Conservation (phyloP, 768 basidiomycete genomes). For the Fomitopsis pulvina region DNA sequence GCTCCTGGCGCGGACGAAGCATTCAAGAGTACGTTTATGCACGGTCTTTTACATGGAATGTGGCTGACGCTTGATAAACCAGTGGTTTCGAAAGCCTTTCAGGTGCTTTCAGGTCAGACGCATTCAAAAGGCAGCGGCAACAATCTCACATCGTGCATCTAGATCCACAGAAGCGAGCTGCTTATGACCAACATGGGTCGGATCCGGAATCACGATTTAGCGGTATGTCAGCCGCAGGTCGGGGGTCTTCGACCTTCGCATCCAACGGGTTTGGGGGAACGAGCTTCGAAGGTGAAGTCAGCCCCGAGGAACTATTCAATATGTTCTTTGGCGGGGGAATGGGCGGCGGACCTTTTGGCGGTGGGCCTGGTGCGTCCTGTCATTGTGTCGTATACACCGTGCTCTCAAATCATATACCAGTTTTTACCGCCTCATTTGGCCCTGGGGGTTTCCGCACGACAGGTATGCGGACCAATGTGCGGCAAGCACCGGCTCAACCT, state of each 20-base stretch:
- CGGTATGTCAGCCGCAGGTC: conserved; percentile 52
- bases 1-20: conserved; percentile 98
- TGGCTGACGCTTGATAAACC: conserved; percentile 2
- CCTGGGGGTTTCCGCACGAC: conserved; percentile 77
- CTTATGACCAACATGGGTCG: conserved; percentile 75
- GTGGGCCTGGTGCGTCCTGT: conserved; percentile 13
- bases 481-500: conserved; percentile 27
- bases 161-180: conserved; percentile 88
- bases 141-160: not conserved
- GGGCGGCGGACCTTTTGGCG: conserved; percentile 48
- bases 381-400: conserved; percentile 11
- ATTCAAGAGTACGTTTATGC: conserved; percentile 74
- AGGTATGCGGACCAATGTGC: conserved; percentile 41
- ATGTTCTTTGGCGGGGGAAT: conserved; percentile 92
- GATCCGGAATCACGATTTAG: conserved; percentile 84
- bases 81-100: conserved; percentile 99
- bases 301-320: conserved; percentile 95
- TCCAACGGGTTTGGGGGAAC: conserved; percentile 40
- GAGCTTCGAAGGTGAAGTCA: conserved; percentile 77
- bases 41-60: conserved; percentile 1
- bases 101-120: conserved; percentile 71
- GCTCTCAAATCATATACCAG: conserved; percentile 19
- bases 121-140: not conserved
- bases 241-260: conserved; percentile 42
- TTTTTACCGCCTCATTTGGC: conserved; percentile 77